Evolutionary conservation across 1,284 basidiomycete species (phyloP), one percentile per base, ranked within the genome.

Genomic region (Rhodotorula glutinis): DNA sequence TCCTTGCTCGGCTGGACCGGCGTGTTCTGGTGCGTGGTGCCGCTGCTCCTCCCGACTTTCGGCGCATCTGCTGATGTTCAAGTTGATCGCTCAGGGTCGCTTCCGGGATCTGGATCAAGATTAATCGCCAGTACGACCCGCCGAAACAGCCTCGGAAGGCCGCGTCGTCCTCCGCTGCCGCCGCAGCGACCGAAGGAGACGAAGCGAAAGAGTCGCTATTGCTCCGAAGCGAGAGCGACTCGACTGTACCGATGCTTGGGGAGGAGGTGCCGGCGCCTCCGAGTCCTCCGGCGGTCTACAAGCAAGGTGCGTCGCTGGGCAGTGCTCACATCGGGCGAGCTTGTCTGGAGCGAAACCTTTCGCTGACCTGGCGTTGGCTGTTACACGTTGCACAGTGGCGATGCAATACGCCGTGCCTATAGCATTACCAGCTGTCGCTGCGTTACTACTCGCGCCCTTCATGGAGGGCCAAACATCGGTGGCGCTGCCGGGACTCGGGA

Each of bases 81-180:
- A 2, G 4, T 17, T 21, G n/a, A n/a, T 14, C 29, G 0, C 0
- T 13, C 41, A 66, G 65, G 66, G 71, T 73, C 49, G 71, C 71
- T 0, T 63, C 58, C 5, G 71, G 71, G 11, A 62, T 73, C 27
- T 73, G 65, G 68, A 73, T 73, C 66, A 70, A 73, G 60, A 73
- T 67, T 51, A 68, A 73, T 62, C 47, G 58, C 43, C 53, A 63
- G 23, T 73, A 66, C 57, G 69, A 73, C 53, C 63, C 66, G 27
- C 63, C 66, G 4, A 62, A 63, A 41, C n/a, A 54, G 23, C 55
- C 65, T 16, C 43, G 43, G 1, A 53, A 51, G 30, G 33, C 56
- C 19, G 33, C 9, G 55, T 58, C 47, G 59, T 55, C 57, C 21
- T 44, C 46, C 23, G 49, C 10, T 1, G 17, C 33, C 33, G 33